Evolutionary conservation across 352 stramenopile species (phyloP), one percentile per base, ranked within the genome.

Genomic region (Pythium coloratum): DNA sequence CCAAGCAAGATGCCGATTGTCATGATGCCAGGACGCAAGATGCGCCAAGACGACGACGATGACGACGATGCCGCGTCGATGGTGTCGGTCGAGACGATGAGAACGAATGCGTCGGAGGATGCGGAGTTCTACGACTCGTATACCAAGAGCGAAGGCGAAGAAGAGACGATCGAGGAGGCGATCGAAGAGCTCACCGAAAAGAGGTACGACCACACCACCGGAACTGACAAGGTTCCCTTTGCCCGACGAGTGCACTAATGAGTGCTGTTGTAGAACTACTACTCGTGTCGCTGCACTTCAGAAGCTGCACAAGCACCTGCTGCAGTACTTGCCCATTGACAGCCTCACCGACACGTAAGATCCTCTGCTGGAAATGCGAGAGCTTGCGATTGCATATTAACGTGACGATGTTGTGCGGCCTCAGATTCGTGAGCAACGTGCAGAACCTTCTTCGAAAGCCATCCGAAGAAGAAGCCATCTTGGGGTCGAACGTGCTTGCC

Each of bases 131-230:
- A 92, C 56, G 86, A 92, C 36, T 64, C 78, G 44, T 87, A 82
- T 64, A 80, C 75, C 12, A 87, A 89, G 51, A 72, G 75, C 50
- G 74, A 82, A 20, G 78, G 80, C 26, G 81, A 91, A 56, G 81
- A 94, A 18, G 73, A 90, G 42, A 75, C 76, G 2, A 75, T 96
- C 12, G 79, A 94, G 24, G 84, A 93, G 34, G 78, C 84, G 2
- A 76, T 96, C 18, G 86, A 93, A 57, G 79, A 92, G 62, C 72
- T 96, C 40, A 92, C 77, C 0, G 85, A 94, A 66, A 88, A 90
- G 69, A 72, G 88, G 88, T 94, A 71, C 12, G 12, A 40, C 34
- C 34, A 51, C 14, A 57, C 51, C 26, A 40, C 26, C 51, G 24
- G 51, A 58, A 58, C 50, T 13, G 18, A 13, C 18, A 13, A 28